Conservation (phyloP, 2,329 filamentous ascomycete genomes). For the Trichophyton schoenleinii region DNA sequence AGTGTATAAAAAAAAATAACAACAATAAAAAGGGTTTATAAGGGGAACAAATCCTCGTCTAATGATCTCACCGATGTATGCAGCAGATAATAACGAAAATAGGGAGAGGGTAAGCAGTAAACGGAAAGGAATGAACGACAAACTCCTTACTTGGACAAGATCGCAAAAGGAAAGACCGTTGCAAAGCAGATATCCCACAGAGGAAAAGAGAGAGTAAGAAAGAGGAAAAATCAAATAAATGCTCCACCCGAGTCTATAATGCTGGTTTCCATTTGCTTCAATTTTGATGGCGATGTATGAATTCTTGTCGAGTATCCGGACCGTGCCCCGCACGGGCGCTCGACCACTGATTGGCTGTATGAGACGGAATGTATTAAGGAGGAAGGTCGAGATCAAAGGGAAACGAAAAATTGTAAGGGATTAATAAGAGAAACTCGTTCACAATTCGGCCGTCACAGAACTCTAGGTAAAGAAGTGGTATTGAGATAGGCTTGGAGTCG, state of each 20-base stretch:
- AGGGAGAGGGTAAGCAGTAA: background rate
- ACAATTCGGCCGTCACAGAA: constrained; percentile 14
- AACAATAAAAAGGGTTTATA: background rate
- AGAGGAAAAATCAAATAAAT: constrained; percentile 7
- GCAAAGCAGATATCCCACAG: background rate
- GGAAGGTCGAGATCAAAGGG: background rate
- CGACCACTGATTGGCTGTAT: constrained; percentile 2
- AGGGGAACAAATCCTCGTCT: background rate
- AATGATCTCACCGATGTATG: constrained; percentile 5
- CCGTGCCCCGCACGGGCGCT: constrained; percentile 13
- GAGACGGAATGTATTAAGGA: constrained; percentile 6
- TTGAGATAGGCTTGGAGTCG: background rate
- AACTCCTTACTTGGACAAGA: background rate
- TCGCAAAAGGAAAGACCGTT: background rate
- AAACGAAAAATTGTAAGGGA: background rate
- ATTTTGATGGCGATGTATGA: constrained; percentile 1
- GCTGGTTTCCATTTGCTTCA: constrained; percentile 12
- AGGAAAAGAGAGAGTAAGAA: background rate
- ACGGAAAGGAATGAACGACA: background rate
- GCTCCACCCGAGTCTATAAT: constrained; percentile 16
- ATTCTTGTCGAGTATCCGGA: constrained; percentile 7
- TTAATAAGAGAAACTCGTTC: constrained; percentile 1
- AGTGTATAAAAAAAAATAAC: background rate
- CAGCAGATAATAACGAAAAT: constrained; percentile 5
- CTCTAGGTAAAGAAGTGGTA: constrained; percentile 34